Evolutionary conservation across 2,329 filamentous ascomycete species (phyloP), one percentile per base, ranked within the genome.

Genomic region (Cytospora piceicola): DNA sequence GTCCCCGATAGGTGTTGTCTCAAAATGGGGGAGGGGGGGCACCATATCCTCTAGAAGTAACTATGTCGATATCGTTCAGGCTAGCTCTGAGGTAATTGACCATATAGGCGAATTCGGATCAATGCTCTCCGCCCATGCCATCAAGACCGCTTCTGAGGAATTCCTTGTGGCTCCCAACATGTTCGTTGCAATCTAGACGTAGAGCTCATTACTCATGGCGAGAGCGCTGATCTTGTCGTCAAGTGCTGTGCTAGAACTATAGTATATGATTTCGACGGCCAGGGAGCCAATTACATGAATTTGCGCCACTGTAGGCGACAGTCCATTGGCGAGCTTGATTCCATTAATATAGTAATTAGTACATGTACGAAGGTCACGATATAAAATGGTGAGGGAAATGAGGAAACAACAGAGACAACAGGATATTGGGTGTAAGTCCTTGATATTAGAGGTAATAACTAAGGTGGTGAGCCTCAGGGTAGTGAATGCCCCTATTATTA

Each of bases 51-150:
- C 81, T 80, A 32, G 70, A 69, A 8, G 74, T 29, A 3, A 29
- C 71, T 7, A 83, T 77, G 68, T 89, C 85, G 1, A 83, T 86
- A 69, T 83, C 81, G 70, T 88, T 86, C 14, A 83, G 75, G 49
- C 76, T 79, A 17, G 80, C 80, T 17, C 82, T 81, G 12, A 90
- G 79, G 36, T 83, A 81, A 72, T 90, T 87, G 22, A 82, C 81
- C 63, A 90, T 76, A 69, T 88, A 91, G 0, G 80, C 84, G 27
- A 86, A 85, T 70, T 90, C 88, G 15, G 87, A 89, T 82, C 85
- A 91, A 60, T 85, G 78, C 71, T 90, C 88, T 22, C 87, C 82
- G 2, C 84, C 85, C 6, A 78, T 70, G 9, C 78, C 79, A 20
- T 71, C 72, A 0, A 79, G 71, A 1, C 79, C 80, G 30, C 71